phyloP scores from a whole-genome alignment of 805 yeast genomes.

The Saccharomycopsis lassenensis region DNA sequence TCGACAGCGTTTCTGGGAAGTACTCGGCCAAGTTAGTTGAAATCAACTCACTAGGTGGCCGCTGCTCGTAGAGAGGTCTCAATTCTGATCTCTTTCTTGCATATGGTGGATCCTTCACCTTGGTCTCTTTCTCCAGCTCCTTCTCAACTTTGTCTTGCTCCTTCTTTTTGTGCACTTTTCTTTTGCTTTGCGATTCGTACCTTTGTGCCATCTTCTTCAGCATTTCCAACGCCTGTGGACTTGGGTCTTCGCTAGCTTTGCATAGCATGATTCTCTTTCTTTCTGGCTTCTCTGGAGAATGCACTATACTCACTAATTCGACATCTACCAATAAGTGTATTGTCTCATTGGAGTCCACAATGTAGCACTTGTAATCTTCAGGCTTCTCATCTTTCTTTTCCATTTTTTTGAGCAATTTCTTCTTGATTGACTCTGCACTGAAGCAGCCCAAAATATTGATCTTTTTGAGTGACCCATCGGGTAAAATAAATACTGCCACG shows the following conservation, averaged over 20 bases:
- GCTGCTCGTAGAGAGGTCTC: slow-evolving; percentile 54
- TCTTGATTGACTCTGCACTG: slow-evolving; percentile 68
- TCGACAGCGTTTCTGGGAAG: slow-evolving; percentile 73
- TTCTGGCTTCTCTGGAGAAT: slow-evolving; percentile 59
- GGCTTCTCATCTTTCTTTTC: slow-evolving; percentile 35
- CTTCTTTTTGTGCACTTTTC: neutral
- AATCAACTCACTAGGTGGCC: slow-evolving; percentile 90
- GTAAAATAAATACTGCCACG: slow-evolving; percentile 56
- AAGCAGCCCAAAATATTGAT: slow-evolving; percentile 71
- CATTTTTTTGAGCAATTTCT: slow-evolving; percentile 50
- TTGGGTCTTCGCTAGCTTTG: slow-evolving; percentile 51
- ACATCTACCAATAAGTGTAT: slow-evolving; percentile 54
- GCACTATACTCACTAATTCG: slow-evolving; percentile 74
- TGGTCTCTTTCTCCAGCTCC: neutral
- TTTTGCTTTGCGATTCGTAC: slow-evolving; percentile 3
- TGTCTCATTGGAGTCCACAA: slow-evolving; percentile 34
- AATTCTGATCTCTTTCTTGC: slow-evolving; percentile 19
- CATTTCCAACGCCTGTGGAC: slow-evolving; percentile 44
- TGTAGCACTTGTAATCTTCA: slow-evolving; percentile 48
- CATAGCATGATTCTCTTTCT: slow-evolving; percentile 62
- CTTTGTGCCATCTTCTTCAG: slow-evolving; percentile 31
- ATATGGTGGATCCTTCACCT: slow-evolving; percentile 9
- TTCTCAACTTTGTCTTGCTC: neutral
- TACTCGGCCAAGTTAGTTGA: slow-evolving; percentile 83
- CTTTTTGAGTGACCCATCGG: slow-evolving; percentile 59